Percentiles rank a stretch among this genome's conserved stretches.
phyloP scores from a whole-genome alignment of 441 rosid species.

The Brassica hybrid region DNA sequence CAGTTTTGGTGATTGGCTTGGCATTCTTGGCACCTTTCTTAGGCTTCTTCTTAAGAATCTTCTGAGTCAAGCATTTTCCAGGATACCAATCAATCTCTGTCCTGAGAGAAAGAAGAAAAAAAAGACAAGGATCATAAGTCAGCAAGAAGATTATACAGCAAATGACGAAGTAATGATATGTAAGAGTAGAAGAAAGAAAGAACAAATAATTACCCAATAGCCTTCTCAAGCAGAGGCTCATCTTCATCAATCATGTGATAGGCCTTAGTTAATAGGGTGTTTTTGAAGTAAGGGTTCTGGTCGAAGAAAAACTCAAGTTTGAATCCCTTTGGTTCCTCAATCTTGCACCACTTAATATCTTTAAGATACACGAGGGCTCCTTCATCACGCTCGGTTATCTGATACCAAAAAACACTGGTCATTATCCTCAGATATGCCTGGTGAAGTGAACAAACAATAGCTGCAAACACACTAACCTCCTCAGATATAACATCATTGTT shows the following conservation, averaged over 20 bases:
- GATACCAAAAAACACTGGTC: slow-evolving; percentile 8
- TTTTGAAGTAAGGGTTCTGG: slow-evolving; percentile 81
- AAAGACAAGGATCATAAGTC: neutral
- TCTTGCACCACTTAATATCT: slow-evolving; percentile 78
- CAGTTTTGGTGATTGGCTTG: slow-evolving; percentile 81
- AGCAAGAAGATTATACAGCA: slow-evolving; percentile 44
- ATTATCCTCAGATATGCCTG: neutral
- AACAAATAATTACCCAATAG: slow-evolving; percentile 65
- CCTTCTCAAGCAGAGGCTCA: slow-evolving; percentile 90
- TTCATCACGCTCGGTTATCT: slow-evolving; percentile 92
- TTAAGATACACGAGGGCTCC: slow-evolving; percentile 78
- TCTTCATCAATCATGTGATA: slow-evolving; percentile 96
- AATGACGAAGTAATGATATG: neutral
- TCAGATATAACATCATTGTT: slow-evolving; percentile 78
- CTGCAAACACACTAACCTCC: slow-evolving; percentile 59
- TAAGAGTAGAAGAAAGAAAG: neutral
- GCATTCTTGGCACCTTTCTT: slow-evolving; percentile 86
- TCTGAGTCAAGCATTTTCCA: slow-evolving; percentile 85
- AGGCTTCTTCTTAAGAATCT: slow-evolving; percentile 82
- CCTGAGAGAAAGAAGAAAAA: slow-evolving; percentile 44
- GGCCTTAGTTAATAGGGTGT: slow-evolving; percentile 77
- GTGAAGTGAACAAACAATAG: neutral
- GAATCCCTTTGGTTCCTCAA: slow-evolving; percentile 88
- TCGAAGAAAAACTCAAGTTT: slow-evolving; percentile 89
- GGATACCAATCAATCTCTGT: slow-evolving; percentile 93